Evolutionary conservation across 441 rosid species (phyloP).

Genomic region (Gossypium gossypioides): DNA sequence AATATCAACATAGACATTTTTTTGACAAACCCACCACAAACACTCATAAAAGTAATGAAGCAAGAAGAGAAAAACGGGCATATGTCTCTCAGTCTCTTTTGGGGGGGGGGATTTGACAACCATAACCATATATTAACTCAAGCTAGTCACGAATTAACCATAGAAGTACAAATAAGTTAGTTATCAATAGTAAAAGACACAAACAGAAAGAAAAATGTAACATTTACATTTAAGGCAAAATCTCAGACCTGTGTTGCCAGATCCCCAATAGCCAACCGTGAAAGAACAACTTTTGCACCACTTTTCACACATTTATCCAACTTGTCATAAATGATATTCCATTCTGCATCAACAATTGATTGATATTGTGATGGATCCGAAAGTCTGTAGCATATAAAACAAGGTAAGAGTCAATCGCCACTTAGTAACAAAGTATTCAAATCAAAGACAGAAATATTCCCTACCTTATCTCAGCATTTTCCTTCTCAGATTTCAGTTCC

Average conservation of each 20-base stretch:
- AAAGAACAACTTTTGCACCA: slow-evolving; percentile 93
- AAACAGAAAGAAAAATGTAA: neutral
- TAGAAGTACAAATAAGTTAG: neutral
- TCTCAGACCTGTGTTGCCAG: slow-evolving; percentile 75
- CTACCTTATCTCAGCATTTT: slow-evolving; percentile 96
- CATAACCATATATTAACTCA: neutral
- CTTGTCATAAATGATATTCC: slow-evolving; percentile 98
- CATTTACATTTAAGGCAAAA: slow-evolving; percentile 2
- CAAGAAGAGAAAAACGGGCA: neutral
- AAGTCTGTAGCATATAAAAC: slow-evolving; percentile 41
- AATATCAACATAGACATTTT: neutral
- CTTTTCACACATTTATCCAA: slow-evolving; percentile 85
- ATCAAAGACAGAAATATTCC: neutral
- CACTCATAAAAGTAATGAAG: neutral
- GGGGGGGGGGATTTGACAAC: neutral
- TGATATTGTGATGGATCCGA: slow-evolving; percentile 95
- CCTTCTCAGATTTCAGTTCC: slow-evolving; percentile 98
- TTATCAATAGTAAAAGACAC: neutral
- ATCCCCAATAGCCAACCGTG: slow-evolving; percentile 96
- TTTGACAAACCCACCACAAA: neutral
- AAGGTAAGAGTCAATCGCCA: slow-evolving; percentile 1
- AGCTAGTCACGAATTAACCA: neutral
- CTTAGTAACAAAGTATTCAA: neutral
- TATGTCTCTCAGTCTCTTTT: neutral
- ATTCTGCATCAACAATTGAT: slow-evolving; percentile 98